Percentiles rank a stretch among this genome's conserved stretches.
These are phyloP conservation scores for Torrubiella hemipterigena DNA, from an alignment of 2,329 filamentous ascomycete genomes.

Conservation along the genomic window DNA sequence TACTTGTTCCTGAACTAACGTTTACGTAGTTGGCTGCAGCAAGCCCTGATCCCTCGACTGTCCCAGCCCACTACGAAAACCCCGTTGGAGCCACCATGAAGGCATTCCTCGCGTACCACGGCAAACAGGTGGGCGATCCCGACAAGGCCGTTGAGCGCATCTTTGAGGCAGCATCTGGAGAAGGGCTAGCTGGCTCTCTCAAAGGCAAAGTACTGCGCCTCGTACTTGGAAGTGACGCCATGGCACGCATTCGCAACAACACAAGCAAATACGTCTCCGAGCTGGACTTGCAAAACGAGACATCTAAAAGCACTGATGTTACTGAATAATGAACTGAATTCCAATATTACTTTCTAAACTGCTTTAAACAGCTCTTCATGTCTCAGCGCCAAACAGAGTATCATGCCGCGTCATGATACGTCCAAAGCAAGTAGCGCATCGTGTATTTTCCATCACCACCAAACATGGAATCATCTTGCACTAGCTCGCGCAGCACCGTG, in stretches of 20 bases:
- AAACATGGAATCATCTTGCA: conserved; percentile 13
- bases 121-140: conserved; percentile 34
- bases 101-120: conserved; percentile 12
- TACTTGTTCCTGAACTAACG: background rate
- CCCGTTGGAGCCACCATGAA: conserved; percentile 13
- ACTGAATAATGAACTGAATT: no score
- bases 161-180: conserved; percentile 39
- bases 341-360: no score
- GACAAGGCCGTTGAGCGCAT: conserved; percentile 33
- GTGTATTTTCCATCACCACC: background rate
- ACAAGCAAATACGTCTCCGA: background rate
- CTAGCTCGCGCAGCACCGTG: conserved; percentile 9
- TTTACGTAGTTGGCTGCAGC: conserved; percentile 2
- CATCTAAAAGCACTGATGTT: background rate
- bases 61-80: conserved; percentile 15
- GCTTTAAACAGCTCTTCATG: no score
- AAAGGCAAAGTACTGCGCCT: conserved; percentile 2
- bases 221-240: background rate
- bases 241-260: background rate
- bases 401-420: no score
- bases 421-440: background rate
- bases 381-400: no score
- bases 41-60: conserved; percentile 9
- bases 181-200: conserved; percentile 12
- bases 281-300: background rate